Evolutionary conservation across 192 early-diverging fungal genomes (phyloP).

Genomic region (Paraglomus brasilianum): DNA sequence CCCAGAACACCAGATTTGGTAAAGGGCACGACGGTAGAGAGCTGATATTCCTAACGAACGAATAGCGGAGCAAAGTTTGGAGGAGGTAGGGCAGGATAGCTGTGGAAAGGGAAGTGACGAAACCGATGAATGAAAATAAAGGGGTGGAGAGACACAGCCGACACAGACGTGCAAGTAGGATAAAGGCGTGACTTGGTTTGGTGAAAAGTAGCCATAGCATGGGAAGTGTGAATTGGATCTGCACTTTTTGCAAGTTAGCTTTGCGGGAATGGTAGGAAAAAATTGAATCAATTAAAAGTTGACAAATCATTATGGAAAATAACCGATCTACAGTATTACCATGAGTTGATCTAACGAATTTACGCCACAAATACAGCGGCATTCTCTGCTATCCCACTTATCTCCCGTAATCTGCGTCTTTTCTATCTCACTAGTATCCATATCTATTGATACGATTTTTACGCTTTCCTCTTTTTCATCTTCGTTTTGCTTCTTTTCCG

Average conservation of each 20-base stretch:
- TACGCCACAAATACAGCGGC: conserved; percentile 43
- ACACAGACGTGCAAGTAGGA: conserved; percentile 37
- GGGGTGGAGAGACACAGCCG: conserved; percentile 27
- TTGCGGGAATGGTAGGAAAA: neutral
- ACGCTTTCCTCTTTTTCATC: neutral
- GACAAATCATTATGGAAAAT: conserved; percentile 30
- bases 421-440: neutral
- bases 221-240: conserved; percentile 38
- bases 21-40: neutral
- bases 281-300: conserved; percentile 29
- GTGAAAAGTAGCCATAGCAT: conserved; percentile 42
- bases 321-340: conserved; percentile 27
- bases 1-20: neutral
- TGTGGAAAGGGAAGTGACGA: neutral
- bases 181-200: conserved; percentile 31
- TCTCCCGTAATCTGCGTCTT: neutral
- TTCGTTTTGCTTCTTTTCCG: neutral
- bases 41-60: neutral
- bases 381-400: neutral
- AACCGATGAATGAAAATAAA: no score
- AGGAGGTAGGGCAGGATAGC: neutral
- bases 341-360: conserved; percentile 18
- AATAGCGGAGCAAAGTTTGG: neutral
- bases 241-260: conserved; percentile 41
- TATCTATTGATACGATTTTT: conserved; percentile 2